Evolutionary conservation across 108 stramenopile genomes (phyloP).

Genomic region (Fragilariopsis cylindrus): DNA sequence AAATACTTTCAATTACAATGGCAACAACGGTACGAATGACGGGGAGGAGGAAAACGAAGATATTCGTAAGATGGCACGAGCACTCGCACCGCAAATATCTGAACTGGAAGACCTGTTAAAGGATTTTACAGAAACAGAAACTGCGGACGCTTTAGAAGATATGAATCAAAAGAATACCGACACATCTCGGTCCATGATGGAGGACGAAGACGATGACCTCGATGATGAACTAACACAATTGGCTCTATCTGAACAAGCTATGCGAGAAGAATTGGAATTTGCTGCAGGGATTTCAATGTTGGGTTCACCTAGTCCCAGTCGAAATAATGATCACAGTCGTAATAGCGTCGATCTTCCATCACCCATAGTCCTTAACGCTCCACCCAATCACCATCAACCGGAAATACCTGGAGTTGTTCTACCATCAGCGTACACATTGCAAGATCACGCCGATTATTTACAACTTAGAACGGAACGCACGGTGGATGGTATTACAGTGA

Average conservation of each 20-base stretch:
- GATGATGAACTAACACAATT: constrained; percentile 36
- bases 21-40: not conserved
- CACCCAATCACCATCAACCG: not conserved
- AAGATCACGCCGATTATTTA: constrained; percentile 48
- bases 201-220: constrained; percentile 48
- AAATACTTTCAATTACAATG: not conserved
- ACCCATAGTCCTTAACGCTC: not conserved
- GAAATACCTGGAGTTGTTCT: constrained; percentile 1
- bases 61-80: constrained; percentile 37
- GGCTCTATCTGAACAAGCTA: constrained; percentile 31
- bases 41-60: constrained; percentile 17
- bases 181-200: constrained; percentile 20
- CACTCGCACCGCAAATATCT: constrained; percentile 40
- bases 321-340: constrained; percentile 8
- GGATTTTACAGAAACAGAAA: constrained; percentile 24
- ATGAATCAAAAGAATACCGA: not conserved
- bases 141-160: constrained; percentile 13
- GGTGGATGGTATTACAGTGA: constrained; percentile 41
- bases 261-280: constrained; percentile 37
- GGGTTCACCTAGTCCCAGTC: constrained; percentile 19
- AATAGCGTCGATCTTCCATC: constrained; percentile 9
- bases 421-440: constrained; percentile 29
- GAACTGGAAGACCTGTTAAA: constrained; percentile 38
- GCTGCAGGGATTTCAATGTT: constrained; percentile 24
- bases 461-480: constrained; percentile 32